These are phyloP conservation scores for Phytomonas sp. DNA, from an alignment of 208 protist genomes.

Conservation along the genomic window DNA sequence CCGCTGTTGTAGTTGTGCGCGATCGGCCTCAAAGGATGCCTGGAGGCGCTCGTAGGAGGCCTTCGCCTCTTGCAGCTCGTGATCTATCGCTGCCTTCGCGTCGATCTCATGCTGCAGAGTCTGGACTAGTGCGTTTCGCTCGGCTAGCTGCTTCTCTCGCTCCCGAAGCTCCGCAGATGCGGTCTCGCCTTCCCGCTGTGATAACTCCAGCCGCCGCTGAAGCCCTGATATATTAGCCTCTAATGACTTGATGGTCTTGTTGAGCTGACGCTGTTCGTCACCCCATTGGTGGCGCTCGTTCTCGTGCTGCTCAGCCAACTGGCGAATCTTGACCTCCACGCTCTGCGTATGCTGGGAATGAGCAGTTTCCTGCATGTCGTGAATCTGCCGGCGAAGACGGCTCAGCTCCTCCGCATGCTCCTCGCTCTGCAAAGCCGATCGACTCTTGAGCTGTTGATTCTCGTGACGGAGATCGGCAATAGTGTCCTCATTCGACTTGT, in stretches of 20 bases:
- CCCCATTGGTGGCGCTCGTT: slow-evolving; percentile 27
- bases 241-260: slow-evolving; percentile 17
- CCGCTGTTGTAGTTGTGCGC: slow-evolving; percentile 26
- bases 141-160: slow-evolving; percentile 29
- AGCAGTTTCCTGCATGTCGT: slow-evolving; percentile 23
- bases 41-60: slow-evolving; percentile 30
- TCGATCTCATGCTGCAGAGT: slow-evolving; percentile 25
- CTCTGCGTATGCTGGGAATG: slow-evolving; percentile 21
- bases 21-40: slow-evolving; percentile 32
- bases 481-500: too few relatives aligned
- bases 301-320: slow-evolving; percentile 34
- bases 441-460: slow-evolving; percentile 21
- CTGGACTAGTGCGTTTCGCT: slow-evolving; percentile 20
- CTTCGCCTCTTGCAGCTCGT: slow-evolving; percentile 32
- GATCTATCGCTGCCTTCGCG: slow-evolving; percentile 20
- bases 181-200: slow-evolving; percentile 22
- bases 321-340: slow-evolving; percentile 17
- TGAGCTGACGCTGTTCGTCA: slow-evolving; percentile 25
- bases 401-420: slow-evolving; percentile 42
- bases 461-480: slow-evolving; percentile 30
- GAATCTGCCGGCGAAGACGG: slow-evolving; percentile 23
- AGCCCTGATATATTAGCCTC: slow-evolving; percentile 30
- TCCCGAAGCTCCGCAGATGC: slow-evolving; percentile 17
- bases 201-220: slow-evolving; percentile 19
- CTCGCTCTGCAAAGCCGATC: slow-evolving; percentile 18